phyloP scores from a whole-genome alignment of 495 filamentous ascomycete species.

The Lophiostoma macrostomum region DNA sequence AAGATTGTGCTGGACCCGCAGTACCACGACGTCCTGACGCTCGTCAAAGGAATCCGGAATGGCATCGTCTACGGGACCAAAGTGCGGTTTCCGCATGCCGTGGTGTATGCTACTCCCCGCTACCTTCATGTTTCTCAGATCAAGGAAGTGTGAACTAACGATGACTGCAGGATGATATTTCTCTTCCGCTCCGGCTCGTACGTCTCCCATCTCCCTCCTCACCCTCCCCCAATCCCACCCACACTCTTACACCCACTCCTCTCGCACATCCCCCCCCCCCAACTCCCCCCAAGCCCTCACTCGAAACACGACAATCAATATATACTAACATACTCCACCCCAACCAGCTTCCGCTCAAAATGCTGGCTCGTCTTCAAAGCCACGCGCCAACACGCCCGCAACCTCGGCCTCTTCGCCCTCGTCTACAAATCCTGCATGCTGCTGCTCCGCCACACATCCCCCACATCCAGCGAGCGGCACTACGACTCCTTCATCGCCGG shows the following conservation, averaged over 20 bases:
- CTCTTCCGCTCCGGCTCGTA: constrained; percentile 90
- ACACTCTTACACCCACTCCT: not conserved
- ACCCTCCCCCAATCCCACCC: not conserved
- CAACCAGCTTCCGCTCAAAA: constrained; percentile 69
- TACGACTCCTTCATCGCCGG: constrained; percentile 90
- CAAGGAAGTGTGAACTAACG: not conserved
- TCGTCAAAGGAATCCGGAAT: constrained; percentile 92
- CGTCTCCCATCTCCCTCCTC: constrained; percentile 32
- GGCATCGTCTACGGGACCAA: constrained; percentile 95
- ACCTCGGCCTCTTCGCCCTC: constrained; percentile 84
- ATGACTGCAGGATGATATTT: constrained; percentile 71
- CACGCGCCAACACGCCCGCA: constrained; percentile 85
- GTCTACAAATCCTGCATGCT: constrained; percentile 84
- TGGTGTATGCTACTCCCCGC: constrained; percentile 60
- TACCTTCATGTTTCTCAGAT: not conserved
- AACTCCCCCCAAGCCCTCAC: not conserved
- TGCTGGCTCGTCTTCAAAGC: constrained; percentile 72
- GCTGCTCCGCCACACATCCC: constrained; percentile 60
- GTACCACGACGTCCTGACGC: constrained; percentile 74
- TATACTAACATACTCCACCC: not conserved
- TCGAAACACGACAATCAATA: not conserved
- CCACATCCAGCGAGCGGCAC: constrained; percentile 59
- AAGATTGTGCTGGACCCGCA: constrained; percentile 73
- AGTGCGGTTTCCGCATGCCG: constrained; percentile 95
- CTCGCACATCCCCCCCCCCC: not conserved